Percentiles rank a stretch among this genome's conserved stretches.
Conservation (phyloP, 2,329 filamentous ascomycete genomes). For the Akanthomyces dipterigenus region DNA sequence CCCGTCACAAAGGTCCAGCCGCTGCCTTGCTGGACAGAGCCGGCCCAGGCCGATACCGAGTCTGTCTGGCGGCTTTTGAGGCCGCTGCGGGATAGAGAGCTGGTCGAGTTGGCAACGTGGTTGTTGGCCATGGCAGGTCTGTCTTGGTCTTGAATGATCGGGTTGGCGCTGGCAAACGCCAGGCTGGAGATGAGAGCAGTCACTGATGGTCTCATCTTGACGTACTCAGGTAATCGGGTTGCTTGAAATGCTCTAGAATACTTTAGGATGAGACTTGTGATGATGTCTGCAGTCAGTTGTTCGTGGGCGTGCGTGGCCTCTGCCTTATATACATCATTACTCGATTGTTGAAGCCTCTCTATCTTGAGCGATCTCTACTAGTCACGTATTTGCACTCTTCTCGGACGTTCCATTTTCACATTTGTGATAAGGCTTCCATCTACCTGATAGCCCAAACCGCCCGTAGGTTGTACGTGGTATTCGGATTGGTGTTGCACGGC, state of each 20-base stretch:
- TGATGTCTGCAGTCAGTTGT: not conserved
- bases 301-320: not conserved
- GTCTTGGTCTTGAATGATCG: not conserved
- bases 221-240: not conserved
- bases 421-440: too few species aligned
- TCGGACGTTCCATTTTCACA: too few species aligned
- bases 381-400: too few species aligned
- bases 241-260: not conserved
- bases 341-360: too few species aligned
- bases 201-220: not conserved
- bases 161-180: not conserved
- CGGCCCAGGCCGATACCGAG: not conserved
- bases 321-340: not conserved
- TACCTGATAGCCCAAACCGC: too few species aligned
- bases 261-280: too few species aligned
- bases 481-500: too few species aligned
- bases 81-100: not conserved
- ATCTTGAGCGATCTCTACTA: too few species aligned
- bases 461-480: too few species aligned
- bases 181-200: not conserved
- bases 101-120: not conserved
- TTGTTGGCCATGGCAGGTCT: conserved; percentile 1
- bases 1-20: not conserved
- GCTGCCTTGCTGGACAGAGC: not conserved
- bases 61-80: not conserved